Base-by-base conservation (phyloP, 106 monocot species). In the Platanthera guangdongensis region DNA sequence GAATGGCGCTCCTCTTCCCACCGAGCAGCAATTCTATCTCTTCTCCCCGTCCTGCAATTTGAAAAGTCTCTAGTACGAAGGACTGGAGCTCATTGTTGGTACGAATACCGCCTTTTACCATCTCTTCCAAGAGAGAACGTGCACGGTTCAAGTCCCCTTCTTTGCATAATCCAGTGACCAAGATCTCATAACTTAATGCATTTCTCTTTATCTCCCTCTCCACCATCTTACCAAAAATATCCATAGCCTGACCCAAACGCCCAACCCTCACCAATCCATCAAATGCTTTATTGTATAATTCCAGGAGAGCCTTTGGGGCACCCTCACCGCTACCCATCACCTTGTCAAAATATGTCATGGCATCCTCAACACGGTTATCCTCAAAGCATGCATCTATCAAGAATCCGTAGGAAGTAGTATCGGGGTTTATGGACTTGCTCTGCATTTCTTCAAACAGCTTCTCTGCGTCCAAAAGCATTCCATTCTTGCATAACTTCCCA, bases 371-470 rank as follows among this genome's bases (percentile, higher is more conserved):
- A 10, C 77, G 85, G 13, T 84, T 89, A 57, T 80, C 85, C 75
- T 53, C 86, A 57, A 92, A 89, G 72, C 68, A 94, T 0, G 74
- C 82, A 73, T 94, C 91, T 32, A 99, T 76, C 78, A 99, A 88
- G 55, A 79, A 83, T 7, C 87, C 83, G 69, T 82, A 99, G 3
- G 94, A 88, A 8, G 69, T 50, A 32, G 82, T 80, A 77, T 95
- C 88, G 8, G 95, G 85, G 74, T 77, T 77, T 3, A 92, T 88
- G 0, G 88, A 90, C 78, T 85, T 95, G 3, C 63, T 74, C 48
- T 78, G 83, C 95, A 96, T 93, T 79, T 87, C 88, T 19, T 90
- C 84, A 72, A 93, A 96, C 76, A 96, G 54, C 75, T 81, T 87
- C 75, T 88, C 84, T 60, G 93, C 95, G 60, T 93, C 88, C 0